Conservation (phyloP, 2,329 filamentous ascomycete genomes). For the Penicillium sp. region DNA sequence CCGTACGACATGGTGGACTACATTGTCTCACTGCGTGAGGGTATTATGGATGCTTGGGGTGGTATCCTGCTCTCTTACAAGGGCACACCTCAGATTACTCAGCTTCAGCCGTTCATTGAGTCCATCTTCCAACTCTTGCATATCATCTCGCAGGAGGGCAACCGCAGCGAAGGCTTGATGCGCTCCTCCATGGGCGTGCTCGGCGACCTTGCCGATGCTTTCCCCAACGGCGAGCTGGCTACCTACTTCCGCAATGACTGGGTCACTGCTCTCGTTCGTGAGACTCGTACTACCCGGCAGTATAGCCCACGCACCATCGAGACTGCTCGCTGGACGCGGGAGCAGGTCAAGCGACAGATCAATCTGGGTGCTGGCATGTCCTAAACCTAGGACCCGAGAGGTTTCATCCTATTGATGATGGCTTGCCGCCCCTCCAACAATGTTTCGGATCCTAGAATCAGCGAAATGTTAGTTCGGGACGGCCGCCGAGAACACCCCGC, state of each 20-base stretch:
- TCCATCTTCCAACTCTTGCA: slow-evolving; percentile 87
- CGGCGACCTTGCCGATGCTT: slow-evolving; percentile 92
- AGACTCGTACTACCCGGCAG: slow-evolving; percentile 87
- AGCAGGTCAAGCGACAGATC: slow-evolving; percentile 90
- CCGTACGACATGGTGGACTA: slow-evolving; percentile 98
- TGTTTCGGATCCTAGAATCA: not conserved
- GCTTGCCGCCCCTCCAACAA: not conserved
- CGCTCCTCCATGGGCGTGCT: slow-evolving; percentile 96
- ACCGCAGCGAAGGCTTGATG: slow-evolving; percentile 89
- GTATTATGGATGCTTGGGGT: slow-evolving; percentile 99
- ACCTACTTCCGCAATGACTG: slow-evolving; percentile 88
- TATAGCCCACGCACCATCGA: slow-evolving; percentile 84
- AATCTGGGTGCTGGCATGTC: slow-evolving; percentile 46
- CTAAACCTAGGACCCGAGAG: slow-evolving; percentile 25
- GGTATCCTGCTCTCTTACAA: slow-evolving; percentile 96
- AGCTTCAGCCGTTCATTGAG: slow-evolving; percentile 76
- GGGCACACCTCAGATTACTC: slow-evolving; percentile 59
- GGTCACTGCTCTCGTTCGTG: slow-evolving; percentile 86
- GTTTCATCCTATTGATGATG: slow-evolving; percentile 14
- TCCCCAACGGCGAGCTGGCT: slow-evolving; percentile 84
- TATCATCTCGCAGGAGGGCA: slow-evolving; percentile 77
- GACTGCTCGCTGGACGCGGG: slow-evolving; percentile 94
- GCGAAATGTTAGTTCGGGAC: not conserved
- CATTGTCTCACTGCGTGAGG: slow-evolving; percentile 89
- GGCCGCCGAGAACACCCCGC: not conserved